phyloP scores from a whole-genome alignment of 2,329 filamentous ascomycete species.

The Arthrobotrys pseudoclavata region DNA sequence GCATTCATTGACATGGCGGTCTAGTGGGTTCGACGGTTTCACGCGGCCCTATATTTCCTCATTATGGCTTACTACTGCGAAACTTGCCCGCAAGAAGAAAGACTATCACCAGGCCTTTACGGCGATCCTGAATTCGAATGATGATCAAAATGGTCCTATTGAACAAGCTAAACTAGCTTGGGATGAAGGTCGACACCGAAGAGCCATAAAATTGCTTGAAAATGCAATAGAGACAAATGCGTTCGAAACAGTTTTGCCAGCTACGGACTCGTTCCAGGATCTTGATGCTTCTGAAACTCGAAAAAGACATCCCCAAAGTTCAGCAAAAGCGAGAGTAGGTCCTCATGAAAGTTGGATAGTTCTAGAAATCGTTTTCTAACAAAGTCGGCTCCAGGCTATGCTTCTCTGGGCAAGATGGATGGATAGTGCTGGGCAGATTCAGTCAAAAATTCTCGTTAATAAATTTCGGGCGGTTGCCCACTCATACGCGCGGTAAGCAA shows the following conservation, averaged over 20 bases:
- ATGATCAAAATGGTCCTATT: constrained; percentile 85
- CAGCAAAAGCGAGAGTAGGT: constrained; percentile 52
- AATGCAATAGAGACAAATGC: constrained; percentile 85
- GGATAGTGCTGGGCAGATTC: constrained; percentile 92
- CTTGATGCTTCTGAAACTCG: constrained; percentile 38
- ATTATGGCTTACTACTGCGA: constrained; percentile 86
- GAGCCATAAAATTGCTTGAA: constrained; percentile 92
- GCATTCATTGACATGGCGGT: background rate
- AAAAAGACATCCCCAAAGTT: constrained; percentile 53
- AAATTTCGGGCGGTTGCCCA: constrained; percentile 87
- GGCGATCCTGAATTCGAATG: constrained; percentile 89
- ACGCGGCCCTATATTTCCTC: constrained; percentile 81
- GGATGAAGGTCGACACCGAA: constrained; percentile 92
- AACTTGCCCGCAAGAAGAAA: constrained; percentile 86
- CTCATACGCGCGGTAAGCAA: constrained; percentile 65
- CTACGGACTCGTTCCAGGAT: constrained; percentile 59
- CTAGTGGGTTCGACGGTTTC: constrained; percentile 69
- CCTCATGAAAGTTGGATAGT: background rate
- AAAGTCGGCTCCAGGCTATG: constrained; percentile 77
- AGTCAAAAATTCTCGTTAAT: constrained; percentile 81
- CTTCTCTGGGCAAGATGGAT: constrained; percentile 96
- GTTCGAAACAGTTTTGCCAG: constrained; percentile 72
- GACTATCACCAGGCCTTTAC: constrained; percentile 91
- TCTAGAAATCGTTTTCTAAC: constrained; percentile 70
- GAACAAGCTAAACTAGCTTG: constrained; percentile 94